Percentiles rank a stretch among this genome's conserved stretches.
These are phyloP conservation scores for Scorias spongiosa DNA, from an alignment of 2,329 filamentous ascomycete genomes.

Conservation along the genomic window DNA sequence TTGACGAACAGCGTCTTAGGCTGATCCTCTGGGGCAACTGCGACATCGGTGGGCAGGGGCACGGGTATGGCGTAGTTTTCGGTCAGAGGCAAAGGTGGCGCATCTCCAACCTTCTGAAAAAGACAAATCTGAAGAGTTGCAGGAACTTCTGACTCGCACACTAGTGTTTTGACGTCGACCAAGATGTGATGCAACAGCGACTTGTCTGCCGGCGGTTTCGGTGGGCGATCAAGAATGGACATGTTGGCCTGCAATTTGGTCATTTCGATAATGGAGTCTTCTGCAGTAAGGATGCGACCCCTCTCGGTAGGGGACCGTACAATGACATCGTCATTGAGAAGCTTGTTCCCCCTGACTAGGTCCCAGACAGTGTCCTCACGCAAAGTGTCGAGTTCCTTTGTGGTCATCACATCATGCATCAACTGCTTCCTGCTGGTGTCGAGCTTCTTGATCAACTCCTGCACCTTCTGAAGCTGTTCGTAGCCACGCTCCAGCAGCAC, in stretches of 20 bases:
- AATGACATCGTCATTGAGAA: slow-evolving; percentile 85
- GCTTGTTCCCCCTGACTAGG: slow-evolving; percentile 82
- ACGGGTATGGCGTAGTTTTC: slow-evolving; percentile 73
- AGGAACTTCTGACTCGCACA: slow-evolving; percentile 58
- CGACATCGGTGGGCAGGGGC: slow-evolving; percentile 53
- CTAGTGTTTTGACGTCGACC: slow-evolving; percentile 70
- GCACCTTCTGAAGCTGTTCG: slow-evolving; percentile 62
- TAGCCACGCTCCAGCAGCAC: slow-evolving; percentile 75
- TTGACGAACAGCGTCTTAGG: slow-evolving; percentile 81
- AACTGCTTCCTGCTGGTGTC: slow-evolving; percentile 79
- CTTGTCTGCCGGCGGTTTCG: slow-evolving; percentile 50
- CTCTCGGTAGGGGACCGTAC: slow-evolving; percentile 74
- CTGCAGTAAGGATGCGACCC: slow-evolving; percentile 74
- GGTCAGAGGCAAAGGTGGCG: slow-evolving; percentile 52
- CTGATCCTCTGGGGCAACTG: slow-evolving; percentile 47
- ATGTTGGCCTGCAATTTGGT: slow-evolving; percentile 88
- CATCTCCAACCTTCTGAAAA: slow-evolving; percentile 53
- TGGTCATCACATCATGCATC: slow-evolving; percentile 83
- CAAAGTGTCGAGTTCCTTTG: slow-evolving; percentile 62
- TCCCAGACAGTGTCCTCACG: slow-evolving; percentile 93
- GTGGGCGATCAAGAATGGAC: slow-evolving; percentile 80
- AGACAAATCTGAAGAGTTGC: slow-evolving; percentile 66
- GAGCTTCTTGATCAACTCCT: slow-evolving; percentile 63
- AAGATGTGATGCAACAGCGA: slow-evolving; percentile 67
- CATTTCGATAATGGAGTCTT: slow-evolving; percentile 85